Base-by-base conservation (phyloP, 2,329 filamentous ascomycete genomes). In the Trichoderma hamatum region DNA sequence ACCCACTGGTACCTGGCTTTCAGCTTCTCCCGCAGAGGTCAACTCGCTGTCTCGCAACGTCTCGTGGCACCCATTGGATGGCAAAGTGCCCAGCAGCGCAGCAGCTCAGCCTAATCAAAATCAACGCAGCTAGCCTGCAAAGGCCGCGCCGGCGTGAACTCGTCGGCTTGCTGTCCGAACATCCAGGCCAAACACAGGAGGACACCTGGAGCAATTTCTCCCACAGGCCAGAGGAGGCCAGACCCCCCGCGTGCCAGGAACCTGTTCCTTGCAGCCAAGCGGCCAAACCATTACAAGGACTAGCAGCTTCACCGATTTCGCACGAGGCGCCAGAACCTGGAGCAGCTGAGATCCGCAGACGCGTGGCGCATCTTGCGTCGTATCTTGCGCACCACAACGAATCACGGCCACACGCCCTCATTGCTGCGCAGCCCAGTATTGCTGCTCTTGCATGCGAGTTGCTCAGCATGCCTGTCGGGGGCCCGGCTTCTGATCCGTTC, bases 401-500 rank as follows among this genome's bases (percentile, higher is more conserved):
- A 59, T 58, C 63, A 67, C 11, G 34, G 6, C 30, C 16, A 43
- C 30, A 59, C 43, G 34, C 56, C 14, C 14, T 16, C 54, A 14
- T 36, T 11, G 26, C 51, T 16, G 32, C 43, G 28, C 19, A 55
- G 24, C 21, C 21, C 19, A 59, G 34, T 58, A 26, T 24, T 30
- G 52, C 60, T 39, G 36, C 39, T 43, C 39, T 43, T 43, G 39
- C 39, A 43, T 43, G 39, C 39, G 16, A 19, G 36, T 39, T 43
- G 39, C 39, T 19, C 39, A 5, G 36, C 34, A 58, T 56, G 10
- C 7, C 26, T 46, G n/a, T 58, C 58, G 59, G 55, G 56, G 65
- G 30, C 32, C 56, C 43, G 59, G 59, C 39, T 60, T 63, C 59
- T 69, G 67, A 69, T 69, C 67, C 67, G 67, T 69, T 52, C 59